These are phyloP conservation scores for Tolypocladium tropicale DNA, from an alignment of 2,329 filamentous ascomycete genomes.

Conservation along the genomic window DNA sequence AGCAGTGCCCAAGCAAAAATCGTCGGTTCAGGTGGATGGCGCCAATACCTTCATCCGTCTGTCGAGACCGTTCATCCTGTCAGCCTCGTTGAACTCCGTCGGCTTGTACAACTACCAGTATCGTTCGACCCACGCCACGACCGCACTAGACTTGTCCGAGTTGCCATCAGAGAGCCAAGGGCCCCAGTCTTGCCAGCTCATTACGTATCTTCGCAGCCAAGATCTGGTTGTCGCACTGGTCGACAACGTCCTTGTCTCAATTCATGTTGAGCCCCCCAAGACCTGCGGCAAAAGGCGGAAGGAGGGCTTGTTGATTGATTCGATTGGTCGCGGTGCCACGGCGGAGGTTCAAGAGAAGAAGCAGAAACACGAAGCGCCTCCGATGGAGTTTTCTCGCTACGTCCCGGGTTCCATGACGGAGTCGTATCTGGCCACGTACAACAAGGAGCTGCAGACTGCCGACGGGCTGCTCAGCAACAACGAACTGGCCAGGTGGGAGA, in stretches of 20 bases:
- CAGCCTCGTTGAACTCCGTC: constrained; percentile 45
- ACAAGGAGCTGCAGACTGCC: constrained; percentile 32
- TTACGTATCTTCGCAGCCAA: constrained; percentile 54
- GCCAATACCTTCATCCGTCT: constrained; percentile 55
- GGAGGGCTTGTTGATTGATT: constrained; percentile 60
- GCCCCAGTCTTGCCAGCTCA: constrained; percentile 31
- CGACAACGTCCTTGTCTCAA: constrained; percentile 53
- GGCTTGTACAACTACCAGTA: constrained; percentile 62
- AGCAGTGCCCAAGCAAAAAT: constrained; percentile 50
- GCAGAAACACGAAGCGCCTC: constrained; percentile 17
- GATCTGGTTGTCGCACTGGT: constrained; percentile 55
- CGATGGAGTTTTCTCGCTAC: constrained; percentile 21
- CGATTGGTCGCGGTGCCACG: constrained; percentile 54
- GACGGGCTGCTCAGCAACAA: constrained; percentile 36
- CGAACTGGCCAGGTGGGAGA: constrained; percentile 39
- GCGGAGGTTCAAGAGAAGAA: constrained; percentile 25
- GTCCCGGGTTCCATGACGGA: constrained; percentile 41
- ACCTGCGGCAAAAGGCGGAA: constrained; percentile 44
- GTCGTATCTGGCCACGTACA: constrained; percentile 35
- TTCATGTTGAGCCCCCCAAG: constrained; percentile 57
- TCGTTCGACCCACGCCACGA: constrained; percentile 45
- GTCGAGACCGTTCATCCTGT: constrained; percentile 55
- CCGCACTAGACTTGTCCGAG: constrained; percentile 32
- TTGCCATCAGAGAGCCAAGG: constrained; percentile 24
- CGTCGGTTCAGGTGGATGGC: constrained; percentile 38